phyloP scores from a whole-genome alignment of 1,139 yeast genomes.

The Saccharomyces hybrid region DNA sequence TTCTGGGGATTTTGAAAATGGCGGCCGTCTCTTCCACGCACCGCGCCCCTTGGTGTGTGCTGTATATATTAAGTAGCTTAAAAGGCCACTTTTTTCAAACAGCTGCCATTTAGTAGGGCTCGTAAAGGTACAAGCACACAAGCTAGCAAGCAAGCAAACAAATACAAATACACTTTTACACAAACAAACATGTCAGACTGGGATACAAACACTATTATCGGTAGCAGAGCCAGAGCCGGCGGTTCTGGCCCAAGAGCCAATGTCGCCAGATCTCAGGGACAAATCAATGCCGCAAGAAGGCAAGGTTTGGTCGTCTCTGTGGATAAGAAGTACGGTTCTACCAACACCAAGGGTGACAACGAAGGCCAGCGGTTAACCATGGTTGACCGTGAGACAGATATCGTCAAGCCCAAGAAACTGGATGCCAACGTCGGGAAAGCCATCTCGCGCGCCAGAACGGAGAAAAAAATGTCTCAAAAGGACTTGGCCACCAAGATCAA shows the following conservation, averaged over 20 bases:
- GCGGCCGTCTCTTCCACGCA: background rate
- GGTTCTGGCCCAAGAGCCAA: constrained; percentile 82
- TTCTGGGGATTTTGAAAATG: background rate
- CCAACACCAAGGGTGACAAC: constrained; percentile 59
- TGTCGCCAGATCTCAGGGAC: constrained; percentile 71
- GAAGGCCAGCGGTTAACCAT: constrained; percentile 94
- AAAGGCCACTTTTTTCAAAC: background rate
- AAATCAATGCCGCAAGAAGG: constrained; percentile 90
- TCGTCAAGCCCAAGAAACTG: constrained; percentile 85
- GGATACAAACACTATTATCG: constrained; percentile 85
- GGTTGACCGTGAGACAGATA: constrained; percentile 88
- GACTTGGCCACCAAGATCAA: constrained; percentile 91
- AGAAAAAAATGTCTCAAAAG: constrained; percentile 84
- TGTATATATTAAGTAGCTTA: background rate
- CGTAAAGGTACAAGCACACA: background rate
- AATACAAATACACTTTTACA: constrained; percentile 1
- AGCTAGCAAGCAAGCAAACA: background rate
- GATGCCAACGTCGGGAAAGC: constrained; percentile 81
- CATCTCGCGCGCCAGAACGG: constrained; percentile 79
- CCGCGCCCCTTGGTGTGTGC: background rate
- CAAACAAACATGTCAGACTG: constrained; percentile 51
- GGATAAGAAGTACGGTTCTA: constrained; percentile 80
- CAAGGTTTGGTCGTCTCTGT: constrained; percentile 80
- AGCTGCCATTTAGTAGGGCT: background rate
- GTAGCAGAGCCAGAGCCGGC: constrained; percentile 80